These are phyloP conservation scores for Rhynchosporium agropyri DNA, from an alignment of 2,329 filamentous ascomycete genomes.

Conservation along the genomic window DNA sequence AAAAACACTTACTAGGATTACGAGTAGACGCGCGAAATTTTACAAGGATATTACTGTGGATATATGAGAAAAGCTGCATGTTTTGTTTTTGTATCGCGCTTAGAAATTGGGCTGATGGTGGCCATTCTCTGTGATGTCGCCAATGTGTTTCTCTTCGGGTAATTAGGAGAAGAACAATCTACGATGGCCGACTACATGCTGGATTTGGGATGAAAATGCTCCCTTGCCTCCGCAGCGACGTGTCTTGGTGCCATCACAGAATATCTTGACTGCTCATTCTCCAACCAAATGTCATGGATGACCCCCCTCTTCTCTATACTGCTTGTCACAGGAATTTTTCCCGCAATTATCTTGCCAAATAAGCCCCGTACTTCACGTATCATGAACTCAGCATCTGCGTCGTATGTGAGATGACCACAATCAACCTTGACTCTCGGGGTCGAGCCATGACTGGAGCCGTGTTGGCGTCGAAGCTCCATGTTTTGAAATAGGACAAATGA, in stretches of 20 bases:
- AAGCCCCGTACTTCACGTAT: constrained; percentile 43
- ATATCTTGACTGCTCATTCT: constrained; percentile 41
- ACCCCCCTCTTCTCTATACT: constrained; percentile 41
- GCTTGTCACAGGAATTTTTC: constrained; percentile 42
- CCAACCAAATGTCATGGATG: constrained; percentile 44
- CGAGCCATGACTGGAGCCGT: constrained; percentile 33
- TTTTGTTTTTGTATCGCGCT: neutral
- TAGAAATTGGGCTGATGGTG: neutral
- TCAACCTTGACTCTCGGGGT: constrained; percentile 37
- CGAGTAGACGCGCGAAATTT: neutral
- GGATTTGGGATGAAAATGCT: constrained; percentile 29
- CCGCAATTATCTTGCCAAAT: constrained; percentile 42
- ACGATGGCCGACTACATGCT: neutral
- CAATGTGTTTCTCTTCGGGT: no score
- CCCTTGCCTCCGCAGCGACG: constrained; percentile 40
- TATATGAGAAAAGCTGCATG: no score
- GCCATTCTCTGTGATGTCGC: neutral
- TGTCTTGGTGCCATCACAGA: constrained; percentile 44
- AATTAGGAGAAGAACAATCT: neutral
- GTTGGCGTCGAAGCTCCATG: constrained; percentile 27
- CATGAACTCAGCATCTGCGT: constrained; percentile 44
- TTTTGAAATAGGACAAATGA: constrained; percentile 44
- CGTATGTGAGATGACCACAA: constrained; percentile 45
- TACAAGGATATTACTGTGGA: no score
- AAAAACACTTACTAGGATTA: neutral